Evolutionary conservation across 345 rosid species (phyloP).

Genomic region (Salix udensis): DNA sequence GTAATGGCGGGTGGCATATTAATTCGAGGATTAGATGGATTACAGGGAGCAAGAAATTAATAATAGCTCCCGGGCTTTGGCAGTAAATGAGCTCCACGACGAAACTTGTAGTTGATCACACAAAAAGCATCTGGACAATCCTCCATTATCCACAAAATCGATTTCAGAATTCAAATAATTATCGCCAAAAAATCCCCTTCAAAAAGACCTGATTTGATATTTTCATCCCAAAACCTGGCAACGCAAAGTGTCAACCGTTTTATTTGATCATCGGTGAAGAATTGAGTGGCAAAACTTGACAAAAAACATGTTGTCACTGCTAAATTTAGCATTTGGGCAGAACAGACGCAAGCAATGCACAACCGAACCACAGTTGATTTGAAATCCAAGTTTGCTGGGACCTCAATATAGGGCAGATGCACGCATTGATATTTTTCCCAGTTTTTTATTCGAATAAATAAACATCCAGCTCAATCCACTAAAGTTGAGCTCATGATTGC

Average conservation of each 20-base stretch:
- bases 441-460: too few species aligned
- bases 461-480: background rate
- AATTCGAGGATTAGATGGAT: background rate
- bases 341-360: background rate
- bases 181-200: too few species aligned
- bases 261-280: too few species aligned
- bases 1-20: background rate
- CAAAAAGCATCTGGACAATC: background rate
- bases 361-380: background rate
- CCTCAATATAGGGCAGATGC: background rate
- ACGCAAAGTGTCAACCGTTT: too few species aligned
- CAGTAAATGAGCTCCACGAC: background rate
- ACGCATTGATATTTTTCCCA: too few species aligned
- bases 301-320: background rate
- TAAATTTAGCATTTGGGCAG: too few species aligned
- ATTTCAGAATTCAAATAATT: too few species aligned
- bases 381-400: background rate
- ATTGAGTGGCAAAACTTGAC: too few species aligned
- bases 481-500: background rate
- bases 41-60: background rate
- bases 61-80: background rate
- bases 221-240: too few species aligned
- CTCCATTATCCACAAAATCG: background rate
- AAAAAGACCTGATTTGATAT: too few species aligned
- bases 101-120: background rate